These are phyloP conservation scores for Ormosia semicastrata DNA, from an alignment of 306 rosid genomes.

Conservation along the genomic window DNA sequence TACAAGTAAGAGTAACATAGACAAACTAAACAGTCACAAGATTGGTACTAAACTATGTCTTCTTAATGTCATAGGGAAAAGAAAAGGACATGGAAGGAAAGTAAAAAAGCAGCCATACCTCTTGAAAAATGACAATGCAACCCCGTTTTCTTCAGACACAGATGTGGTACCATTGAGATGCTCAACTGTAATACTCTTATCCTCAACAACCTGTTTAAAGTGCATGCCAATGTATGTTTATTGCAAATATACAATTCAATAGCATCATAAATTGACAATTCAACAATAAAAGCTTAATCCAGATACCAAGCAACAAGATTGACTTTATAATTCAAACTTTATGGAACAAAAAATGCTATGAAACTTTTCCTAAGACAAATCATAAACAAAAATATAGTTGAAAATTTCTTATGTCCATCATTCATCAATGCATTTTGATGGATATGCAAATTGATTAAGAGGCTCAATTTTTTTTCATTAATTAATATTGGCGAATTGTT, in stretches of 20 bases:
- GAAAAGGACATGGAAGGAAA: constrained; percentile 7
- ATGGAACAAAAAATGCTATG: background rate
- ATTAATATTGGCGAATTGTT: background rate
- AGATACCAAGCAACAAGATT: constrained; percentile 3
- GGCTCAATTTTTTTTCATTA: background rate
- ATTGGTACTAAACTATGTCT: background rate
- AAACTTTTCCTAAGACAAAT: background rate
- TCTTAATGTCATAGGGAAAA: background rate
- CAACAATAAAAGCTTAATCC: constrained; percentile 7
- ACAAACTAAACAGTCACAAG: background rate
- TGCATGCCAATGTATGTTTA: background rate
- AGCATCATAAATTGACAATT: background rate
- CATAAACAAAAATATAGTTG: background rate
- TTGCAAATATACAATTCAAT: constrained; percentile 4
- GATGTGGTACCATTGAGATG: constrained; percentile 13
- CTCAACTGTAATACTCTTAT: constrained; percentile 20
- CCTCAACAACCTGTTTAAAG: constrained; percentile 48
- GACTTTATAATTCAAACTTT: background rate
- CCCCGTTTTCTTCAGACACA: constrained; percentile 27
- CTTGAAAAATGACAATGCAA: constrained; percentile 30
- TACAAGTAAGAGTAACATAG: background rate
- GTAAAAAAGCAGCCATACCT: constrained; percentile 41
- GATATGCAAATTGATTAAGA: constrained; percentile 9
- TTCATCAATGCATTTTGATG: background rate
- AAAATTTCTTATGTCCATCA: constrained; percentile 5